Conservation (phyloP, 176 grass and related monocot genomes). For the Avena insularis region DNA sequence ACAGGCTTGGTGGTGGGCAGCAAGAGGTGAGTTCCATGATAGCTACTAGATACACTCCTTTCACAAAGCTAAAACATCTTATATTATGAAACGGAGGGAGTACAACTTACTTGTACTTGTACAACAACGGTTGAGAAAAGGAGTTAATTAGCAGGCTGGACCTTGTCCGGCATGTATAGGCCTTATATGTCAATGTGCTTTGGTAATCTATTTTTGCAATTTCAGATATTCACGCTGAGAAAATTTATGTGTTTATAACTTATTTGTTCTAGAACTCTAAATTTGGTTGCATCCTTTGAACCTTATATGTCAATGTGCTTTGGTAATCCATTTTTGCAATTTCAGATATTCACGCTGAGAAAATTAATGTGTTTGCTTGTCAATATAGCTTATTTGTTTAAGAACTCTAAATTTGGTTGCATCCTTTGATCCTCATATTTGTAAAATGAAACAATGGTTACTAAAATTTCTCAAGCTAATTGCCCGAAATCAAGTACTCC, state of each 20-base stretch:
- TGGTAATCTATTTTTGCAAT: not conserved
- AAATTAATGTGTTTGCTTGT: not conserved
- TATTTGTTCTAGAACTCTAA: constrained; percentile 11
- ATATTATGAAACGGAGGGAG: no score
- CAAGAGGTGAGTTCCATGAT: constrained; percentile 62
- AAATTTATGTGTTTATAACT: not conserved
- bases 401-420: not conserved
- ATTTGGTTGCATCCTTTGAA: not conserved
- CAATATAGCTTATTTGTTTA: constrained; percentile 14
- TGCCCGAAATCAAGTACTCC: not conserved
- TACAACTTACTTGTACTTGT: not conserved
- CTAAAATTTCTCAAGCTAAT: not conserved
- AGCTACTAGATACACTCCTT: no score
- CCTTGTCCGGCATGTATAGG: not conserved
- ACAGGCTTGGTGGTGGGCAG: constrained; percentile 76
- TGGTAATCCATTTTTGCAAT: not conserved
- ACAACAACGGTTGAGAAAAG: not conserved
- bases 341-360: constrained; percentile 11
- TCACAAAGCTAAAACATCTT: no score
- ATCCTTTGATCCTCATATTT: not conserved
- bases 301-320: not conserved
- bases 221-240: constrained; percentile 14
- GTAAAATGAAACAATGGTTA: not conserved
- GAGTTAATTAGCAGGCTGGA: not conserved
- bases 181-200: not conserved